Percentiles rank a stretch among this genome's conserved stretches.
These are phyloP conservation scores for Geosmithia flava DNA, from an alignment of 2,329 filamentous ascomycete species.

Conservation along the genomic window DNA sequence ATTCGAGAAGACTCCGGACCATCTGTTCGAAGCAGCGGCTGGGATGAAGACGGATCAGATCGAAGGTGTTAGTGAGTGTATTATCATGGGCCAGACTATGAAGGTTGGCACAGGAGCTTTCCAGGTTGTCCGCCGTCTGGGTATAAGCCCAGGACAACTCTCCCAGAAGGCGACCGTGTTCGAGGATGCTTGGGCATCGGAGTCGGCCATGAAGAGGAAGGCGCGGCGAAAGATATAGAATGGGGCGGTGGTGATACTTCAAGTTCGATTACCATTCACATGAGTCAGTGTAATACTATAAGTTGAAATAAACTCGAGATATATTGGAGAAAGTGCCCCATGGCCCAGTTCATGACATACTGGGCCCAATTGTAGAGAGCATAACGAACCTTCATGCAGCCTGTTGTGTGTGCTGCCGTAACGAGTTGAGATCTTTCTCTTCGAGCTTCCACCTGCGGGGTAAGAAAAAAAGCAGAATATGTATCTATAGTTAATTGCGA, in stretches of 20 bases:
- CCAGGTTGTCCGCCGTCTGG: constrained; percentile 70
- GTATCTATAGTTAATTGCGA: too few species aligned
- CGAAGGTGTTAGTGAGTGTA: constrained; percentile 89
- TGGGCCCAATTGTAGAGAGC: neutral
- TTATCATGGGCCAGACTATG: constrained; percentile 97
- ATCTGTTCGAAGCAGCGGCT: constrained; percentile 88
- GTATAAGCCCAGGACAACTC: constrained; percentile 48
- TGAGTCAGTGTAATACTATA: too few species aligned
- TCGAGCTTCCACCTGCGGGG: too few species aligned
- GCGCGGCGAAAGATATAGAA: neutral
- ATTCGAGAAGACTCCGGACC: constrained; percentile 97
- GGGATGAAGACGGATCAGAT: constrained; percentile 87
- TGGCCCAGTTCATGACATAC: too few species aligned
- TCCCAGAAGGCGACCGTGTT: constrained; percentile 51
- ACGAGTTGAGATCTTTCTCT: too few species aligned
- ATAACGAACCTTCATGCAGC: neutral
- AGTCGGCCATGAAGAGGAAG: constrained; percentile 5
- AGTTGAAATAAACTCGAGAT: too few species aligned
- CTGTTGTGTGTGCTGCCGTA: neutral
- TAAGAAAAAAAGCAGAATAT: too few species aligned
- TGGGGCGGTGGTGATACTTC: too few species aligned
- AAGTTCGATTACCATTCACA: neutral
- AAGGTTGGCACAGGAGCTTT: constrained; percentile 83
- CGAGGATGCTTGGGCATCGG: constrained; percentile 50
- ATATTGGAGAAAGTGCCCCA: too few species aligned